Base-by-base conservation (phyloP, 2,329 filamentous ascomycete genomes). In the Clarireedia paspali region DNA sequence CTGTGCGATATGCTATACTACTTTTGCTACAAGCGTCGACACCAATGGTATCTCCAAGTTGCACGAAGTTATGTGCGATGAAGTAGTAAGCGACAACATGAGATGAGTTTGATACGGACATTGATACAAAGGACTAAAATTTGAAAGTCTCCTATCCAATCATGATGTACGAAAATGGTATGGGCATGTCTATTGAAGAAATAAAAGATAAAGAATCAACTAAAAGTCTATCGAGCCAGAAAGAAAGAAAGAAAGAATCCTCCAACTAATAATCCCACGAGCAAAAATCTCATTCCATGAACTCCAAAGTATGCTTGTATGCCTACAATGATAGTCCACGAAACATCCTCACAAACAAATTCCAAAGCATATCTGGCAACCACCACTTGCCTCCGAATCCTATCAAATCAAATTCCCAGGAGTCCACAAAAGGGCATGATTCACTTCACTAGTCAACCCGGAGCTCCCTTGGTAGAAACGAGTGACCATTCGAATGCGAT, bases 261-360 rank as follows among this genome's bases (percentile, higher is more conserved):
- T 38, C 38, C 30, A 55, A 50, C 24, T 47, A 55, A 44, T 24
- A 55, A 50, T 47, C 40, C 27, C 38, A 49, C 48, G 52, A 50
- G 34, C 23, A 44, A 44, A 44, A 17, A 55, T 50, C 49, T 50
- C 26, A 20, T 50, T 27, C 34, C 52, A 50, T 49, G 36, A 55
- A 55, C 53, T 55, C 53, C 53, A 48, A 45, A 46, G 47, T 55
- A 55, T 55, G 53, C 53, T 55, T 44, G 53, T 55, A 55, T 50
- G 53, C 42, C 50, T 55, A 55, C 53, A 55, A 47, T 47, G 44
- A 48, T 20, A 20, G 47, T 50, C 34, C 52, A 55, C 30, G 45
- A 50, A 9, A 36, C 38, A 55, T 50, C 36, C 50, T 50, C 23
- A 39, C 26, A 36, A 30, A 26, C 15, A 42, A 36, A 24, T 50